Evolutionary conservation across 768 basidiomycete genomes (phyloP).

Genomic region (Rubroboletus satanas): DNA sequence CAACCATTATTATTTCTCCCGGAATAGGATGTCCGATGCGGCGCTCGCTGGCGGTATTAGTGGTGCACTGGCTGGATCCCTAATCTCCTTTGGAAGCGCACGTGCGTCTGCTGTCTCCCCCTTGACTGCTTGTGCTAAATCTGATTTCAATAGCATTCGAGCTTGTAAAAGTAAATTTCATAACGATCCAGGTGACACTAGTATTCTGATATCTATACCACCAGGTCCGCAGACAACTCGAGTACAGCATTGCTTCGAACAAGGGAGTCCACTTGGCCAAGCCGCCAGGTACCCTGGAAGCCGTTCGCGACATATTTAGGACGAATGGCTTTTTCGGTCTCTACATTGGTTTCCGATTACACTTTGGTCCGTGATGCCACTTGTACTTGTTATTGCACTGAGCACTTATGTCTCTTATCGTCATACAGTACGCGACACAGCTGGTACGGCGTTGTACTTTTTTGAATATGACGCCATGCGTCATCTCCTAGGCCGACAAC

Average conservation of each 20-base stretch:
- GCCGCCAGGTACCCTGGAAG: conserved; percentile 74
- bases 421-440: conserved; percentile 74
- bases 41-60: conserved; percentile 76
- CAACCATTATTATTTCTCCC: conserved; percentile 53
- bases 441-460: conserved; percentile 89
- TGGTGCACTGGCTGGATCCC: conserved; percentile 83
- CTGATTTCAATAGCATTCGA: conserved; percentile 63
- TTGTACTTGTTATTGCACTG: neutral
- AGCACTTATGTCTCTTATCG: conserved; percentile 2
- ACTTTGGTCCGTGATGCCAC: conserved; percentile 57
- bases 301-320: conserved; percentile 75
- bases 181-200: neutral
- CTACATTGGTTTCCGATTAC: conserved; percentile 83
- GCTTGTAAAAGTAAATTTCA: conserved; percentile 75
- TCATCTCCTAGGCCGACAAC: conserved; percentile 73
- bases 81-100: conserved; percentile 86
- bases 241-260: conserved; percentile 84
- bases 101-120: conserved; percentile 51
- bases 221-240: conserved; percentile 86
- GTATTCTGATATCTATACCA: conserved; percentile 12
- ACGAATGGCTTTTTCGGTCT: conserved; percentile 60
- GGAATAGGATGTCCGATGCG: conserved; percentile 61
- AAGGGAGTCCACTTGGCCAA: conserved; percentile 68
- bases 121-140: conserved; percentile 19
- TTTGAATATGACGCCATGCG: conserved; percentile 92